These are phyloP conservation scores for Oryza rufipogon DNA, from an alignment of 176 grass and related monocot genomes.

Conservation along the genomic window DNA sequence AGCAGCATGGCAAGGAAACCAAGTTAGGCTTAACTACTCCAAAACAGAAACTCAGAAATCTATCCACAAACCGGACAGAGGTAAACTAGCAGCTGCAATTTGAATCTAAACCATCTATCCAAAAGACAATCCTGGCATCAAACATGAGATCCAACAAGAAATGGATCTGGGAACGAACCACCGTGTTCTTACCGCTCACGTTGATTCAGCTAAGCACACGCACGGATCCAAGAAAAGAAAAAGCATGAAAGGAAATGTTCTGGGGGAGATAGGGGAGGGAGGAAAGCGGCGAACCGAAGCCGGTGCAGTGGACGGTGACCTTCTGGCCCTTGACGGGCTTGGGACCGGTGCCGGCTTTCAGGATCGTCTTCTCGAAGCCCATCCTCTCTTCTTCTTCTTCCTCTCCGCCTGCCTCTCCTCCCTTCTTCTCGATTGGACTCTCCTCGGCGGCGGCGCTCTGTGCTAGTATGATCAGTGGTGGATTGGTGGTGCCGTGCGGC, in stretches of 20 bases:
- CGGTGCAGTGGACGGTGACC: slow-evolving; percentile 98
- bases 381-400: slow-evolving; percentile 29
- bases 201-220: slow-evolving; percentile 1
- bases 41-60: neutral
- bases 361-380: slow-evolving; percentile 82
- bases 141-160: neutral
- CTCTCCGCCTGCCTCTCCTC: neutral
- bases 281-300: slow-evolving; percentile 62
- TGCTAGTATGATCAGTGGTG: neutral
- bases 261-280: neutral
- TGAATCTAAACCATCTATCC: neutral
- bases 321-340: slow-evolving; percentile 84
- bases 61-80: neutral
- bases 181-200: neutral
- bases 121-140: neutral
- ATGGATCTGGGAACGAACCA: slow-evolving; percentile 34
- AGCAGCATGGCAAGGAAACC: slow-evolving; percentile 9
- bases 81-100: neutral
- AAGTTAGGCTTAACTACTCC: neutral
- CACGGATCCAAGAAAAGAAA: slow-evolving; percentile 22
- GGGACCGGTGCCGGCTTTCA: slow-evolving; percentile 69
- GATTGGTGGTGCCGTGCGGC: neutral
- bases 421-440: neutral
- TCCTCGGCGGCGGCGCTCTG: neutral
- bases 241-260: neutral